Base-by-base conservation (phyloP, 805 yeast genomes). In the Lipomyces kockii region DNA sequence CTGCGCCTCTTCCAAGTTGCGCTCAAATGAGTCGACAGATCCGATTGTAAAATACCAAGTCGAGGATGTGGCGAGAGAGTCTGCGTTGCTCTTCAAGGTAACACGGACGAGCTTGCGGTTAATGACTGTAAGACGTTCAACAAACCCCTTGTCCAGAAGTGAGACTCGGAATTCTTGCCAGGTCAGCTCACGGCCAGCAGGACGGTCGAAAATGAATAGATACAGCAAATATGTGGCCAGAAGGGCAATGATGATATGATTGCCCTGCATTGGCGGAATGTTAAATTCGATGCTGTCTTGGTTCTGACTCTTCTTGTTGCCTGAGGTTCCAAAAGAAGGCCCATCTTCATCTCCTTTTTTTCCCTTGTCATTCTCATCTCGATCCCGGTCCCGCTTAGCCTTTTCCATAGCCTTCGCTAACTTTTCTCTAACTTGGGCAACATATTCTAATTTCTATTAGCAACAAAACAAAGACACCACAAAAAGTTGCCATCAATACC, bases 111-210 rank as follows among this genome's bases (percentile, higher is more conserved):
- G 83, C 12, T 86, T 81, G 74, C 89, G 89, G 80, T 95, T 94
- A 37, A 91, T 87, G 7, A 95, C 93, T 22, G 87, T 79, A 62
- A 95, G 81, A 71, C 85, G 86, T 58, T 87, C 83, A 14, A 95
- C 99, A 55, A 86, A 83, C 4, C 92, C 92, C 73, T 87, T 90
- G 69, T 89, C 90, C 68, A 95, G 82, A 74, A 88, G 88, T 58
- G 87, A 83, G 4, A 88, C 82, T 54, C 91, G 85, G 80, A 95
- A 94, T 75, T 94, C 97, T 80, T 95, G 98, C 89, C 92, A 95
- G 1, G 97, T 87, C 67, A 94, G 82, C 75, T 91, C 92, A 17
- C 71, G 64, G 2, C 72, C 73, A 20, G 25, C 46, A 46, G 64
- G 70, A 14, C 63, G 61, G 22, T 61, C 71, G 37, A 29, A 54